Evolutionary conservation across 306 rosid genomes (phyloP).

Genomic region (Begonia fuchsioides): DNA sequence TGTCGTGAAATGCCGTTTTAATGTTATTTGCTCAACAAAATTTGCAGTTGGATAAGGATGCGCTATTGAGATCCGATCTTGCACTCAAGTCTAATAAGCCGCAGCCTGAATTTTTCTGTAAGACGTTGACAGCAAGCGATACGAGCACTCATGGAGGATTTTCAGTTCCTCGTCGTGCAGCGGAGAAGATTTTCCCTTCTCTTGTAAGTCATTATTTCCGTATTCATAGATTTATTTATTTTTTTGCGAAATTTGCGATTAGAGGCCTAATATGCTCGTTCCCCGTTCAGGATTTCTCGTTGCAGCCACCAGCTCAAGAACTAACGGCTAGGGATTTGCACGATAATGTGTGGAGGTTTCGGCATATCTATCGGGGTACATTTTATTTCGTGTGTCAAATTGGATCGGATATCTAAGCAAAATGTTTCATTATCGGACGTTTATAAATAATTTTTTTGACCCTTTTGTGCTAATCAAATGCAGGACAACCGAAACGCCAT

Average conservation of each 20-base stretch:
- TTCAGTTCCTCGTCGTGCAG: conserved; percentile 96
- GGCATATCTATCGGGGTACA: conserved; percentile 88
- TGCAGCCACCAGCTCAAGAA: conserved; percentile 99
- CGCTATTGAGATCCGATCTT: conserved; percentile 73
- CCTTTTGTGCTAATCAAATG: conserved; percentile 4
- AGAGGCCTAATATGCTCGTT: too few species aligned
- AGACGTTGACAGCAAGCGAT: conserved; percentile 87
- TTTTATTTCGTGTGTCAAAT: neutral
- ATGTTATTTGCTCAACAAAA: conserved; percentile 5
- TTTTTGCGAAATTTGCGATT: neutral
- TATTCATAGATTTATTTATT: neutral
- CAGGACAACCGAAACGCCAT: conserved; percentile 98
- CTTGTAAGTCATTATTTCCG: conserved; percentile 35
- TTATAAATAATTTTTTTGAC: neutral
- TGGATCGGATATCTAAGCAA: too few species aligned
- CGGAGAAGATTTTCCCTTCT: conserved; percentile 90
- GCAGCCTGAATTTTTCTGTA: conserved; percentile 88
- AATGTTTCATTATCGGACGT: too few species aligned
- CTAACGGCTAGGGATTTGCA: conserved; percentile 80
- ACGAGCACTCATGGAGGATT: conserved; percentile 99
- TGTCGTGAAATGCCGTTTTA: conserved; percentile 1
- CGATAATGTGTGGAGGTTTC: conserved; percentile 73
- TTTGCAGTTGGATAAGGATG: conserved; percentile 71
- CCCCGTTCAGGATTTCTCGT: conserved; percentile 44
- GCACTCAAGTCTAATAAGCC: conserved; percentile 70